Conservation (phyloP, 305 asterid genomes). For the Striga hermonthica region DNA sequence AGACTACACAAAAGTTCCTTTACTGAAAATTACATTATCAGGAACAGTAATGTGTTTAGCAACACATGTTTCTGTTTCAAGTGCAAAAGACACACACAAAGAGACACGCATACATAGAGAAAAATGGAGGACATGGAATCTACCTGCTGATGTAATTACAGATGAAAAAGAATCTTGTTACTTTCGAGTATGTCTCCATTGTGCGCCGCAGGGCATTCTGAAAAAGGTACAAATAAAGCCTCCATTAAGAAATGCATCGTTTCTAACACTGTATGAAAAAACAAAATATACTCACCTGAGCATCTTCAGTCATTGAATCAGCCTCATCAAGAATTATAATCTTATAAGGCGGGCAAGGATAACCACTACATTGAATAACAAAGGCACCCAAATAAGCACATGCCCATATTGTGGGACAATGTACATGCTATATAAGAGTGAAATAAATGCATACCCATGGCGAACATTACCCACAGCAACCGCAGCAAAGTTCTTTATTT, state of each 20-base stretch:
- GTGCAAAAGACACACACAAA: background rate
- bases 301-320: conserved; percentile 99
- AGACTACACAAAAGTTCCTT: too few species aligned
- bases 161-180: conserved; percentile 94
- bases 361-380: conserved; percentile 51
- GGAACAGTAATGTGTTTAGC: background rate
- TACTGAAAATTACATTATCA: too few species aligned
- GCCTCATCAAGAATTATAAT: conserved; percentile 96
- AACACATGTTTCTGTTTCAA: background rate
- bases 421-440: conserved; percentile 14
- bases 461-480: conserved; percentile 87
- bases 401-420: conserved; percentile 5
- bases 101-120: background rate
- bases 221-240: conserved; percentile 26
- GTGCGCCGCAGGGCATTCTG: conserved; percentile 98
- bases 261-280: conserved; percentile 14
- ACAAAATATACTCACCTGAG: conserved; percentile 59
- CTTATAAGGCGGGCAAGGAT: conserved; percentile 96
- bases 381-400: conserved; percentile 18
- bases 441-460: conserved; percentile 47
- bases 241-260: conserved; percentile 1
- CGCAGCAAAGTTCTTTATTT: conserved; percentile 90
- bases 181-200: conserved; percentile 95
- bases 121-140: background rate
- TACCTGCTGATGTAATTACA: conserved; percentile 98